Base-by-base conservation (phyloP, 192 early-diverging fungal species). In the Umbelopsis sp. region DNA sequence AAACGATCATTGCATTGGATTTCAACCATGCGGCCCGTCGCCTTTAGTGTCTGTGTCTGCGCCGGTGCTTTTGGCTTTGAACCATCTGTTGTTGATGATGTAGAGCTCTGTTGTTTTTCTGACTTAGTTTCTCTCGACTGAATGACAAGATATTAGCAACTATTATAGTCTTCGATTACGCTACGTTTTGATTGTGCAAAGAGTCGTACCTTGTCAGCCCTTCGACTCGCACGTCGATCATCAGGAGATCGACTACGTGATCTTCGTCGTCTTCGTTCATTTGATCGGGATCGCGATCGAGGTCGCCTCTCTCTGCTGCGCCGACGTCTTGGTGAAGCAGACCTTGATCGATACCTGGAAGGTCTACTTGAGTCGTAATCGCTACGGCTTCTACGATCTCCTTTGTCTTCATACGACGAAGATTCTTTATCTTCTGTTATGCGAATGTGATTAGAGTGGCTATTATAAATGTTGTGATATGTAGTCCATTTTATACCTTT, bases 1-100 rank as follows among this genome's bases (percentile, higher is more conserved):
- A 95, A 82, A 71, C 95, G 87, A 85, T 96, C 95, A 84, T 96
- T 95, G 69, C 88, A 87, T 67, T 87, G 78, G 45, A 96, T 69
- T 80, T 94, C 88, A 77, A 92, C 88, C 78, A 91, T 51, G 34
- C 66, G 65, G n/a, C 71, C 76, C 11, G 62, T 49, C 9, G 67
- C 59, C 0, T 53, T 50, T 21, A 59, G 62, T 17, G 51, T 45
- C 24, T 51, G 21, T 14, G 52, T 16, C n/a, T 59, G 68, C 17
- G 44, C 51, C 20, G 38, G 21, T 21, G 44, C 21, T n/a, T 59
- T 68, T 54, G 50, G 36, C 68, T 73, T 21, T 3, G 45, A 66
- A 31, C 41, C 54, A 32, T 16, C 66, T n/a, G 44, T 25, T 31
- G 47, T 16, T 5, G 47, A n/a, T 17, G 47, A 41, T 6, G 38